Evolutionary conservation across 805 yeast species (phyloP).

Genomic region (Wickerhamiella galacta): DNA sequence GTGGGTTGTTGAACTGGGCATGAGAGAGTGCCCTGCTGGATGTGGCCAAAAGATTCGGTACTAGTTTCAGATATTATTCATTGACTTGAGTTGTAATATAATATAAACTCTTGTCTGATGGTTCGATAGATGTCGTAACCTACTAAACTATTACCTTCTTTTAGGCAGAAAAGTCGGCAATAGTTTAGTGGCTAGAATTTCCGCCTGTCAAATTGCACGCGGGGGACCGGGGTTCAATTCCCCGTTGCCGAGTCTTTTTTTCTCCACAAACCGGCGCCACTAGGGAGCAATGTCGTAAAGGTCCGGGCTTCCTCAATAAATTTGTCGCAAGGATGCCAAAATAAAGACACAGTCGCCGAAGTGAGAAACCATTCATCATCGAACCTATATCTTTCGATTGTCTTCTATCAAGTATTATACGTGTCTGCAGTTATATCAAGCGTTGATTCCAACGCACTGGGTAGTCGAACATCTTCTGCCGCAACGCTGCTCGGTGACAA

Average conservation of each 20-base stretch:
- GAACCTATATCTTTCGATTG: too few relatives aligned
- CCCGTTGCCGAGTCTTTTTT: slow-evolving; percentile 16
- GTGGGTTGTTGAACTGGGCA: slow-evolving; percentile 56
- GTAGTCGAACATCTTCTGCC: too few relatives aligned
- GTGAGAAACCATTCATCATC: too few relatives aligned
- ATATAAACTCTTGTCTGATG: not conserved
- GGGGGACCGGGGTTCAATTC: slow-evolving; percentile 15
- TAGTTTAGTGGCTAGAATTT: slow-evolving; percentile 27
- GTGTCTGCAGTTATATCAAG: too few relatives aligned
- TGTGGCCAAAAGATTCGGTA: slow-evolving; percentile 27
- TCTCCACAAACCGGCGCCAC: too few relatives aligned
- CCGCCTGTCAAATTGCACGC: slow-evolving; percentile 23
- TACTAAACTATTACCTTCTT: not conserved
- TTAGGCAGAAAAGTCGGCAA: slow-evolving; percentile 19
- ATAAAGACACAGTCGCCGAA: too few relatives aligned
- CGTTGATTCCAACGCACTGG: too few relatives aligned
- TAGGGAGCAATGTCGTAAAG: too few relatives aligned
- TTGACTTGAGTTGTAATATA: not conserved
- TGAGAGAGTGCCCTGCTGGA: slow-evolving; percentile 68
- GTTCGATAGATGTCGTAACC: not conserved
- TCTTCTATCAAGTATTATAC: too few relatives aligned
- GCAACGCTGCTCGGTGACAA: too few relatives aligned
- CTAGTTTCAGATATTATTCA: not conserved
- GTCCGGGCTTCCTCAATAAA: too few relatives aligned
- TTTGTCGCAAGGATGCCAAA: too few relatives aligned